These are phyloP conservation scores for Akanthomyces lecanii DNA, from an alignment of 2,329 filamentous ascomycete genomes.

Conservation along the genomic window DNA sequence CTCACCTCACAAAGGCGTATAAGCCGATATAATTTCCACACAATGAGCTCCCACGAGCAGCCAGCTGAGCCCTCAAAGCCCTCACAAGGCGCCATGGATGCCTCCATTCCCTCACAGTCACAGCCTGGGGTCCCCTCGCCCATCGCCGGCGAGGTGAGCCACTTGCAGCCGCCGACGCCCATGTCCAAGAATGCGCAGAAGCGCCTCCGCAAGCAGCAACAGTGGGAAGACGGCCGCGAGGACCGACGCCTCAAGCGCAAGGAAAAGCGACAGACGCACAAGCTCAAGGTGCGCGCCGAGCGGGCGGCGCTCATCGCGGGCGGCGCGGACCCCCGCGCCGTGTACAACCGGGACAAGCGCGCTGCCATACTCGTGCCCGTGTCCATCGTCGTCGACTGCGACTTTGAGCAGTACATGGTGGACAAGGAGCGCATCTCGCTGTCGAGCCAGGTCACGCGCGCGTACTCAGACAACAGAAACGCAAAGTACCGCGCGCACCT, in stretches of 20 bases:
- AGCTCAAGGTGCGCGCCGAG: conserved; percentile 46
- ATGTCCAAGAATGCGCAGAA: conserved; percentile 86
- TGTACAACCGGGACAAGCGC: conserved; percentile 33
- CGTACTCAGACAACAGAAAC: conserved; percentile 81
- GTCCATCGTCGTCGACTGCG: conserved; percentile 82
- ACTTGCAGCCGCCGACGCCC: conserved; percentile 17
- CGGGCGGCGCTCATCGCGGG: conserved; percentile 47
- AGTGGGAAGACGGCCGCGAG: conserved; percentile 71
- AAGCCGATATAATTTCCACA: conserved; percentile 5
- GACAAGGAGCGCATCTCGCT: conserved; percentile 83
- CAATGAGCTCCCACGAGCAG: conserved; percentile 13
- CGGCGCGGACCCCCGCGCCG: conserved; percentile 38
- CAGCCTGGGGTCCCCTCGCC: not conserved
- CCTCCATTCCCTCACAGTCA: conserved; percentile 8
- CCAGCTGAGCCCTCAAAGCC: not conserved
- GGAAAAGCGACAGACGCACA: conserved; percentile 48
- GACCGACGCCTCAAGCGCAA: conserved; percentile 51
- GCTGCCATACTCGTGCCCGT: conserved; percentile 61
- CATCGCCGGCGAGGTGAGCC: not conserved
- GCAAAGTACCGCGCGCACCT: conserved; percentile 66
- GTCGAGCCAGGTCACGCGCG: conserved; percentile 76
- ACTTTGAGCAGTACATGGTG: conserved; percentile 85
- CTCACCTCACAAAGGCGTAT: not conserved
- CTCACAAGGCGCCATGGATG: not conserved
- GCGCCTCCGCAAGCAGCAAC: conserved; percentile 65